These are phyloP conservation scores for Helminthosporium solani DNA, from an alignment of 2,329 filamentous ascomycete genomes.

Conservation along the genomic window DNA sequence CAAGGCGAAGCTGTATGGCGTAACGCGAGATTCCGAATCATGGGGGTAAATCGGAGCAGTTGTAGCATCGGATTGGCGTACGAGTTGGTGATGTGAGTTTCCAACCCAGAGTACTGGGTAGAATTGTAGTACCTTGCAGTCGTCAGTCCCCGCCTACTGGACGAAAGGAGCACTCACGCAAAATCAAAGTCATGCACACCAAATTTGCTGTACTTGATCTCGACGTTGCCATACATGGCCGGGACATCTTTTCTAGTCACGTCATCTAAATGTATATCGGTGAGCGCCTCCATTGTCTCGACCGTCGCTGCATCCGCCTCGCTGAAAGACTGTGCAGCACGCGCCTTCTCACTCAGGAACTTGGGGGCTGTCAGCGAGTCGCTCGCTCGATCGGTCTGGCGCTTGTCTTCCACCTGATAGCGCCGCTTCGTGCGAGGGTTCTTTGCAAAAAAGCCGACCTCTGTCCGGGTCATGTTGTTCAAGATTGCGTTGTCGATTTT, in stretches of 20 bases:
- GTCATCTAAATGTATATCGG: constrained; percentile 67
- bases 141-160: constrained; percentile 12
- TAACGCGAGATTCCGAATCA: constrained; percentile 83
- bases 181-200: constrained; percentile 99
- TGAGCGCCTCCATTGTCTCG: constrained; percentile 65
- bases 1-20: constrained; percentile 87
- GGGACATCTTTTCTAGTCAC: constrained; percentile 79
- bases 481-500: constrained; percentile 73
- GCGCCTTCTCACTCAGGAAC: constrained; percentile 90
- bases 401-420: constrained; percentile 81
- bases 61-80: constrained; percentile 93
- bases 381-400: constrained; percentile 58
- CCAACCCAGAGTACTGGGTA: constrained; percentile 84
- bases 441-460: constrained; percentile 75
- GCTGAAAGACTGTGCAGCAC: constrained; percentile 54
- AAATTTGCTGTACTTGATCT: constrained; percentile 99
- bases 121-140: constrained; percentile 81
- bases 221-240: constrained; percentile 86
- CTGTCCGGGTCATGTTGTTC: constrained; percentile 66
- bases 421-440: constrained; percentile 72
- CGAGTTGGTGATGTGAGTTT: constrained; percentile 95
- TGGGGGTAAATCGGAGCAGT: constrained; percentile 84
- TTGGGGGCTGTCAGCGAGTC: constrained; percentile 75
- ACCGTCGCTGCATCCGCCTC: constrained; percentile 32
- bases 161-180: constrained; percentile 56